A percentile compares a stretch with the other conserved stretches of the same genome.
phyloP scores from a whole-genome alignment of 176 grass and related monocot genomes.

The Raddia distichophylla region DNA sequence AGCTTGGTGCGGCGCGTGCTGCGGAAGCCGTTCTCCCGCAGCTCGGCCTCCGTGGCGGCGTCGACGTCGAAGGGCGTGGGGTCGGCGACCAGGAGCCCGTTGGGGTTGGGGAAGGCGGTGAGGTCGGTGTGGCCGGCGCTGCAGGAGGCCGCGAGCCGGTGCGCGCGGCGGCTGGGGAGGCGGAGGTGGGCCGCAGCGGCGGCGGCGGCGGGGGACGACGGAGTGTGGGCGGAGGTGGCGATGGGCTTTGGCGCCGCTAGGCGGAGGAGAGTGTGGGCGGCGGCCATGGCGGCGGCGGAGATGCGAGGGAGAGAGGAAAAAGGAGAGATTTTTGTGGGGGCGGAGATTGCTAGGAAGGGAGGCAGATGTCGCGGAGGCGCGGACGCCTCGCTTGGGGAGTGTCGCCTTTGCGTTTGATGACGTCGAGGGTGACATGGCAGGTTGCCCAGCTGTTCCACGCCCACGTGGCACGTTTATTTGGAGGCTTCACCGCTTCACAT shows the following conservation, averaged over 20 bases:
- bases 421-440: slow-evolving; percentile 10
- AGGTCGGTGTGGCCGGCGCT: slow-evolving; percentile 20
- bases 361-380: not conserved
- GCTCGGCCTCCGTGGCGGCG: slow-evolving; percentile 74
- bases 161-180: slow-evolving; percentile 12
- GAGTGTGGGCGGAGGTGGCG: not conserved
- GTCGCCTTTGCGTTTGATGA: not conserved
- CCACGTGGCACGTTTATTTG: not conserved
- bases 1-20: slow-evolving; percentile 98
- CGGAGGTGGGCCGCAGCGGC: not conserved
- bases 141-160: slow-evolving; percentile 18
- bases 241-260: not conserved
- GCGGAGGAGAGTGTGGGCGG: slow-evolving; percentile 40
- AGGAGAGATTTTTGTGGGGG: slow-evolving; percentile 22
- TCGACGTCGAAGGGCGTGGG: slow-evolving; percentile 55
- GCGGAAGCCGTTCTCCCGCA: slow-evolving; percentile 92
- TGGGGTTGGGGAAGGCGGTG: slow-evolving; percentile 48
- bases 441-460: not conserved
- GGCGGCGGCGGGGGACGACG: not conserved
- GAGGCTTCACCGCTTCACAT: no score
- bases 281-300: slow-evolving; percentile 28
- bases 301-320: slow-evolving; percentile 25
- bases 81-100: slow-evolving; percentile 29
- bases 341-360: slow-evolving; percentile 48
- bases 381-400: not conserved